Percentiles rank a stretch among this genome's conserved stretches.
Evolutionary conservation across 2,329 filamentous ascomycete genomes (phyloP).

Genomic region (Sclerotinia subarctica): DNA sequence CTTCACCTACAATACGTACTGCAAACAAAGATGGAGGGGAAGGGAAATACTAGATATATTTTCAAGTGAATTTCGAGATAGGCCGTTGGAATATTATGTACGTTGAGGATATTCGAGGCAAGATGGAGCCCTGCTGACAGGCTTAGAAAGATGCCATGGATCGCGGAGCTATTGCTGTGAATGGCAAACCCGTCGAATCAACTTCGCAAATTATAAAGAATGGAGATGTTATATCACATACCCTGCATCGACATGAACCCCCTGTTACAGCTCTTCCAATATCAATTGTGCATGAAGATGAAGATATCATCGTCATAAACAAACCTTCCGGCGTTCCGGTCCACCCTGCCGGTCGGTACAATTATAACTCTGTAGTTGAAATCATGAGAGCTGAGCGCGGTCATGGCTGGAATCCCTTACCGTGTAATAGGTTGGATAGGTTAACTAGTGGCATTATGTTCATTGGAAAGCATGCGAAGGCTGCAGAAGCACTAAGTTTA

Average conservation of each 20-base stretch:
- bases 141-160: constrained; percentile 70
- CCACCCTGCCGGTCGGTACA: constrained; percentile 91
- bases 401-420: constrained; percentile 53
- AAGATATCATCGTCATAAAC: constrained; percentile 93
- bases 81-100: constrained; percentile 82
- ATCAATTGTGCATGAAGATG: constrained; percentile 82
- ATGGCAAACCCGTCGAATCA: constrained; percentile 65
- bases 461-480: constrained; percentile 79
- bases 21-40: constrained; percentile 90
- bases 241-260: constrained; percentile 91
- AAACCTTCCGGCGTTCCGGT: constrained; percentile 95
- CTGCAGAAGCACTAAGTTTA: constrained; percentile 70
- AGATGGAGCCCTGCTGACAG: constrained; percentile 30
- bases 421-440: constrained; percentile 91
- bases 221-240: constrained; percentile 88
- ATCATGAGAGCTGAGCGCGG: constrained; percentile 79
- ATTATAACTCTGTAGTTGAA: constrained; percentile 91
- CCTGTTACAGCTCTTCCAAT: constrained; percentile 81
- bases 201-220: constrained; percentile 75
- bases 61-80: constrained; percentile 84
- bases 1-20: constrained; percentile 91
- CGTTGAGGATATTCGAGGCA: constrained; percentile 32
- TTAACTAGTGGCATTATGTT: constrained; percentile 98
- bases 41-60: constrained; percentile 83
- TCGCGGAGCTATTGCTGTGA: constrained; percentile 73